Evolutionary conservation across 306 rosid genomes (phyloP).

Genomic region (Rosa rugosa): DNA sequence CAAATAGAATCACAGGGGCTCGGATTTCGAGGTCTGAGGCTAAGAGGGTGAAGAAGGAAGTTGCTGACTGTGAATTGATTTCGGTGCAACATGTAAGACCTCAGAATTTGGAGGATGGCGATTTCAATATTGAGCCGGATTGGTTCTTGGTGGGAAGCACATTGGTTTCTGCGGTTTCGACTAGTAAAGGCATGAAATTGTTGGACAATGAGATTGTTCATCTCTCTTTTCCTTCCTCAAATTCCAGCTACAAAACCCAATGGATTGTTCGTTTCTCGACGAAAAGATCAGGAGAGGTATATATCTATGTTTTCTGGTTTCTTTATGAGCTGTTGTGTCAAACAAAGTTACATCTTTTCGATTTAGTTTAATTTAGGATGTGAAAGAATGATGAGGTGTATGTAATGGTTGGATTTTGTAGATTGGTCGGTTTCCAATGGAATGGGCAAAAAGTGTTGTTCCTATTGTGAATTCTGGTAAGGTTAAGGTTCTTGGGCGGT

Average conservation of each 20-base stretch:
- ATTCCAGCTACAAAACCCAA: conserved; percentile 27
- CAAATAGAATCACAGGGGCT: too few relatives aligned
- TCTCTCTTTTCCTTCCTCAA: conserved; percentile 40
- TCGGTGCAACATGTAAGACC: background rate
- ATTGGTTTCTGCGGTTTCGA: conserved; percentile 54
- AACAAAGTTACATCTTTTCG: too few relatives aligned
- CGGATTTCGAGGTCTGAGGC: background rate
- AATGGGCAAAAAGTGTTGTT: conserved; percentile 67
- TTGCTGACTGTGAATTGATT: background rate
- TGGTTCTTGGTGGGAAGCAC: conserved; percentile 72
- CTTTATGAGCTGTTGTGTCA: too few relatives aligned
- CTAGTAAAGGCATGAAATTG: conserved; percentile 59
- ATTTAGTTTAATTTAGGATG: too few relatives aligned
- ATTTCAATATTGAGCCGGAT: conserved; percentile 54
- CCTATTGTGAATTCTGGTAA: conserved; percentile 58
- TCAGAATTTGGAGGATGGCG: conserved; percentile 54
- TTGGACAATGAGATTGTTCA: conserved; percentile 73
- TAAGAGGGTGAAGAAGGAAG: conserved; percentile 13
- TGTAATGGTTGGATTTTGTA: conserved; percentile 16
- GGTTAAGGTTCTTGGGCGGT: conserved; percentile 61
- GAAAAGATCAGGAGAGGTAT: conserved; percentile 75
- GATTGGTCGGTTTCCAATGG: conserved; percentile 93
- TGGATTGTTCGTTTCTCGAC: conserved; percentile 83
- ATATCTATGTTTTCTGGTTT: background rate
- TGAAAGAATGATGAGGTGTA: too few relatives aligned